Evolutionary conservation across 139 green algal genomes (phyloP).

Genomic region (Chlorella sorokiniana): DNA sequence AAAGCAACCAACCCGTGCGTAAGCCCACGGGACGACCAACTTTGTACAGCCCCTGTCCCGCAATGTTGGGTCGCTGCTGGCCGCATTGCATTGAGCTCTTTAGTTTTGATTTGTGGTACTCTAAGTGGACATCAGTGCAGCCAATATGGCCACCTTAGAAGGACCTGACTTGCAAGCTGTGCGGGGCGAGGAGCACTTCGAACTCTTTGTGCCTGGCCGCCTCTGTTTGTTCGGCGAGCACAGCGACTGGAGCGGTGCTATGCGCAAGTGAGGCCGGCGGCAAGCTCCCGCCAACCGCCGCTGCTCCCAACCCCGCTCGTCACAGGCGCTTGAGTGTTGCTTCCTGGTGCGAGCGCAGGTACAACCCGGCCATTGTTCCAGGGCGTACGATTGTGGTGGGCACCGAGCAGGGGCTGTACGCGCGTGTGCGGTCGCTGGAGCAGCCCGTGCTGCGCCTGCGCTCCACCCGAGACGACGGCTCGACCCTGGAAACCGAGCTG

Average conservation of each 20-base stretch:
- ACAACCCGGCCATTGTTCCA: conserved; percentile 37
- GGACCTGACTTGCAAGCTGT: too few species aligned
- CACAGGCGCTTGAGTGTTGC: background rate
- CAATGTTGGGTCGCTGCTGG: too few species aligned
- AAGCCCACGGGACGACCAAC: background rate
- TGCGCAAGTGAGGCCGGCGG: conserved; percentile 21
- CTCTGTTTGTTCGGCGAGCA: conserved; percentile 82
- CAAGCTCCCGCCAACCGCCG: background rate
- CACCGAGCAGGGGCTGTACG: conserved; percentile 62
- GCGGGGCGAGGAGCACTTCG: too few species aligned
- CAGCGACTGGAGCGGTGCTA: conserved; percentile 54
- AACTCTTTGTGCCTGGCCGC: conserved; percentile 71
- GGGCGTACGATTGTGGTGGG: conserved; percentile 67
- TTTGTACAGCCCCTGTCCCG: background rate
- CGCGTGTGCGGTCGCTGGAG: conserved; percentile 1
- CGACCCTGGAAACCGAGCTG: conserved; percentile 1
- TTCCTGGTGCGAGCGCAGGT: conserved; percentile 2
- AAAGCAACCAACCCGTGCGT: too few species aligned
- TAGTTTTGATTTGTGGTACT: too few species aligned
- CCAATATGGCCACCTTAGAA: too few species aligned
- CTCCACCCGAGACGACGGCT: conserved; percentile 39
- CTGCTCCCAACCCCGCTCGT: background rate
- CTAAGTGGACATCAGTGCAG: too few species aligned
- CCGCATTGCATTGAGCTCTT: too few species aligned
- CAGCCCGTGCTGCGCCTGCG: conserved; percentile 37